Evolutionary conservation across 306 rosid genomes (phyloP).

Genomic region (Comarum palustre): DNA sequence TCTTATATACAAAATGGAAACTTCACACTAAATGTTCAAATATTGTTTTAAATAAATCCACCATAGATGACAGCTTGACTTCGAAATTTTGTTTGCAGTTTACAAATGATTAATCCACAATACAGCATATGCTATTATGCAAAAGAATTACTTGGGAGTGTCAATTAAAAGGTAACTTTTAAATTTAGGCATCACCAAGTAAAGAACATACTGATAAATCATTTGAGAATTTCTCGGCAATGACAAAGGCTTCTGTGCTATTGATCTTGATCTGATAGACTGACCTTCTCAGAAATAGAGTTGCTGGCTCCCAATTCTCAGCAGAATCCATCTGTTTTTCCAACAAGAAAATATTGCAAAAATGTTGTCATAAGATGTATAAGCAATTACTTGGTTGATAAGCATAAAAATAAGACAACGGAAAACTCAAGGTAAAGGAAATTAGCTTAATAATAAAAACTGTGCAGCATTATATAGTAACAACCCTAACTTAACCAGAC

Average conservation of each 20-base stretch:
- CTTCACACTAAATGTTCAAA: neutral
- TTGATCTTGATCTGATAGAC: conserved; percentile 64
- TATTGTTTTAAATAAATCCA: conserved; percentile 1
- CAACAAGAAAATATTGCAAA: conserved; percentile 20
- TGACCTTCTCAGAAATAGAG: conserved; percentile 64
- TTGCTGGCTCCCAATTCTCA: conserved; percentile 80
- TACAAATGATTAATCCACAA: neutral
- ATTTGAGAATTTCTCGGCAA: conserved; percentile 71
- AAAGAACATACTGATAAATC: conserved; percentile 72
- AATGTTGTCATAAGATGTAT: conserved; percentile 9
- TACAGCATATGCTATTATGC: neutral
- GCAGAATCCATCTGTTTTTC: conserved; percentile 64
- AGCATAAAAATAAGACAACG: neutral
- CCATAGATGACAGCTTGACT: neutral
- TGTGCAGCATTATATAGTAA: neutral
- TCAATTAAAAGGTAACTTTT: conserved; percentile 2
- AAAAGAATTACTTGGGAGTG: conserved; percentile 3
- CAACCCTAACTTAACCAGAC: neutral
- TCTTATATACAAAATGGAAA: neutral
- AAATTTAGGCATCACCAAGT: neutral
- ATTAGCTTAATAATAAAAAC: neutral
- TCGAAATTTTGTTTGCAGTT: neutral
- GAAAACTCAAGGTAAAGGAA: neutral
- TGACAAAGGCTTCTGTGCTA: conserved; percentile 45
- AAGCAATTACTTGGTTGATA: neutral